A percentile compares a stretch with the other conserved stretches of the same genome.
phyloP scores from a whole-genome alignment of 768 basidiomycete species.

The Termitomyces bulborhizus region DNA sequence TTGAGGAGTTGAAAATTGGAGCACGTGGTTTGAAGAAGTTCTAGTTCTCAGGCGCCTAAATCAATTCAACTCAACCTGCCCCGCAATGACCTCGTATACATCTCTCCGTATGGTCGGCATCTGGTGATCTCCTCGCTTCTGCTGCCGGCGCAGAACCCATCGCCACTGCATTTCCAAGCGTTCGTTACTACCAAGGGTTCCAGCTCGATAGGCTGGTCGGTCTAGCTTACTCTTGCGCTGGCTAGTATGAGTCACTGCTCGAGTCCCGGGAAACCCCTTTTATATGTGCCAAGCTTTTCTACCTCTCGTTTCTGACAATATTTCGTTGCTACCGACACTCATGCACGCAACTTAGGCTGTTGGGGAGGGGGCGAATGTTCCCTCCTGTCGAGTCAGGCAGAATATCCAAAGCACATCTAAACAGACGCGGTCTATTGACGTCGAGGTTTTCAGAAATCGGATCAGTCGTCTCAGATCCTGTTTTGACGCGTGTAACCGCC shows the following conservation, averaged over 20 bases:
- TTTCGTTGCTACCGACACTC: conserved; percentile 52
- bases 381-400: conserved; percentile 36
- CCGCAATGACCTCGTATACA: neutral
- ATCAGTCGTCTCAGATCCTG: conserved; percentile 15
- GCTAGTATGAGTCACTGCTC: too few relatives aligned
- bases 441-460: conserved; percentile 53
- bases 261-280: conserved; percentile 29
- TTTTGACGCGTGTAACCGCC: neutral
- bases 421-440: conserved; percentile 39
- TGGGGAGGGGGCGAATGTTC: neutral
- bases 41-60: too few relatives aligned
- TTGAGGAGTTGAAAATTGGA: neutral
- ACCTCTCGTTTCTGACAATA: conserved; percentile 19
- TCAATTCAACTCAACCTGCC: too few relatives aligned
- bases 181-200: conserved; percentile 38
- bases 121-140: conserved; percentile 8
- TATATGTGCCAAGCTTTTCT: conserved; percentile 20
- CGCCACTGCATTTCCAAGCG: conserved; percentile 24
- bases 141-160: conserved; percentile 1
- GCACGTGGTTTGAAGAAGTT: neutral
- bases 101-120: neutral
- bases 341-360: conserved; percentile 25
- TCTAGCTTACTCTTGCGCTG: too few relatives aligned
- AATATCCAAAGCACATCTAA: conserved; percentile 47
- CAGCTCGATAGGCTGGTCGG: conserved; percentile 32